These are phyloP conservation scores for Arthonia radiata DNA, from an alignment of 495 filamentous ascomycete genomes.

Conservation along the genomic window DNA sequence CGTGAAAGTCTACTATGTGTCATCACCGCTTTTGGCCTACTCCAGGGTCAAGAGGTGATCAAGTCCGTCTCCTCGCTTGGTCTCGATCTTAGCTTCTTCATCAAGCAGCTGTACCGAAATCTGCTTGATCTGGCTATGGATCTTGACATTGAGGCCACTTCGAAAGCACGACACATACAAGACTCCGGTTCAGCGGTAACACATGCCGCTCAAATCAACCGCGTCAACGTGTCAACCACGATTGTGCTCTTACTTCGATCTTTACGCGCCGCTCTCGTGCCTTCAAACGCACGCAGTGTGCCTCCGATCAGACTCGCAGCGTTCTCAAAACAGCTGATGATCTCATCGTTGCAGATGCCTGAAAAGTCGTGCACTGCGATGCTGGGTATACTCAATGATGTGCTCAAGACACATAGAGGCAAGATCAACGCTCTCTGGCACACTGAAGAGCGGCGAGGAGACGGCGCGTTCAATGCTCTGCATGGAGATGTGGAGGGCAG, in stretches of 20 bases:
- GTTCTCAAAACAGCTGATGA: slow-evolving; percentile 81
- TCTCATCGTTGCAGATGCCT: slow-evolving; percentile 56
- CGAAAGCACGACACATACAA: slow-evolving; percentile 53
- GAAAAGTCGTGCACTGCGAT: slow-evolving; percentile 67
- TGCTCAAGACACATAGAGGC: slow-evolving; percentile 43
- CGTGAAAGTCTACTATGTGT: slow-evolving; percentile 84
- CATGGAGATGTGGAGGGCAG: slow-evolving; percentile 43
- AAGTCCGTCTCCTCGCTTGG: slow-evolving; percentile 41
- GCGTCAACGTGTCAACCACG: slow-evolving; percentile 80
- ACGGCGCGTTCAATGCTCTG: slow-evolving; percentile 37
- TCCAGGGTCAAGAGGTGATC: slow-evolving; percentile 61
- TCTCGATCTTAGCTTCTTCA: slow-evolving; percentile 86
- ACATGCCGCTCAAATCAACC: slow-evolving; percentile 20
- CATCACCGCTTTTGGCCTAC: slow-evolving; percentile 78
- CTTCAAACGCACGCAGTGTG: slow-evolving; percentile 29
- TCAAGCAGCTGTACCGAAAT: slow-evolving; percentile 67
- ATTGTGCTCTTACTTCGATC: slow-evolving; percentile 73
- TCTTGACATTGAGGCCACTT: slow-evolving; percentile 63
- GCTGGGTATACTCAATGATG: slow-evolving; percentile 44
- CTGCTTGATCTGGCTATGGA: slow-evolving; percentile 54
- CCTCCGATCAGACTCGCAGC: slow-evolving; percentile 60
- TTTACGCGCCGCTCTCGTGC: slow-evolving; percentile 50
- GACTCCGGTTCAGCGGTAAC: slow-evolving; percentile 32
- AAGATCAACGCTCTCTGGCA: slow-evolving; percentile 54
- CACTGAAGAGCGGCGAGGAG: slow-evolving; percentile 75